Evolutionary conservation across 2,329 filamentous ascomycete genomes (phyloP), one percentile per base, ranked within the genome.

Genomic region (Aspergillus awamori): DNA sequence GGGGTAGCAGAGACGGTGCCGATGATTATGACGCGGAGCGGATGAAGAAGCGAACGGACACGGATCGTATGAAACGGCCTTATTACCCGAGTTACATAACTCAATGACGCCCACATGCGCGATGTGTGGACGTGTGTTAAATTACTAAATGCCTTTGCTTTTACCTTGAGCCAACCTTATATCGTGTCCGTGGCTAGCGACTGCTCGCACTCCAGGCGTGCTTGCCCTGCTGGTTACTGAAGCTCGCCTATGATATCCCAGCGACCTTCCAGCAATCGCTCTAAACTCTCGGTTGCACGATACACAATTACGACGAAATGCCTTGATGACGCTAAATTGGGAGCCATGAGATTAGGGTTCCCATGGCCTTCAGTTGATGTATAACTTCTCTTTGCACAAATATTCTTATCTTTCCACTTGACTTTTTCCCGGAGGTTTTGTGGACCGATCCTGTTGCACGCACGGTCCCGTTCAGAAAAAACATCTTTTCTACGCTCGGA

Each of bases 1-100:
- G 93, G 93, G 93, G 93, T 73, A 97, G 92, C 79, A 89, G 93
- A 77, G 91, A 92, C 70, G 93, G 95, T 70, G 93, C 92, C 73
- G 93, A 97, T 77, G 85, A 89, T 68, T 90, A 96, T 77, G 90
- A 96, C 77, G 85, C 84, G 65, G 83, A 87, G 68, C 88, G 90
- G 72, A 87, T 91, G 81, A 85, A 76, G 65, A 76, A 74, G 64
- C 74, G 72, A 57, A 75, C 74, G 54, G 73, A 73, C 64, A 69
- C 67, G 58, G 74, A 76, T 66, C 72, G 70, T 53, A 66, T 66
- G 58, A 76, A 76, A 62, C 69, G 66, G 61, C 69, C 69, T 26
- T 75, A 75, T 56, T 72, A 74, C 60, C 69, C 67, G 41, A 69
- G 66, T 59, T 72, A 74, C 53, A 69, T 73, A 60, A 69, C 67